Conservation (phyloP, 2,329 filamentous ascomycete genomes). For the Botrytis galanthina region DNA sequence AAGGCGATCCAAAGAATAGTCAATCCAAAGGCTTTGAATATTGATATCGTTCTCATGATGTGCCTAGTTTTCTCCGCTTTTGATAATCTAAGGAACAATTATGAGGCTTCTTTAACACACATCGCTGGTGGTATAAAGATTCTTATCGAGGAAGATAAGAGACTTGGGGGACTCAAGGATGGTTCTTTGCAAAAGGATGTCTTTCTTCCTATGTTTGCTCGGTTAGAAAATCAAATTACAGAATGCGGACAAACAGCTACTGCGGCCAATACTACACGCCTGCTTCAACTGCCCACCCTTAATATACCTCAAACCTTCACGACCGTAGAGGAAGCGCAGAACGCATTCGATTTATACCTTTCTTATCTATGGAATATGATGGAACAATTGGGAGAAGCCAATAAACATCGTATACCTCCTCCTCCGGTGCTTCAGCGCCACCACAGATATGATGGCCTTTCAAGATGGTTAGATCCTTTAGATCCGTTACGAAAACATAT, state of each 20-base stretch:
- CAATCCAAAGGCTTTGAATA: background rate
- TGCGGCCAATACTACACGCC: background rate
- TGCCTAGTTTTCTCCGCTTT: conserved; percentile 10
- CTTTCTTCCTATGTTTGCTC: conserved; percentile 14
- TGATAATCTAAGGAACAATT: conserved; percentile 6
- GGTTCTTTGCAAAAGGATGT: conserved; percentile 2
- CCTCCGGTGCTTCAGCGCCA: background rate
- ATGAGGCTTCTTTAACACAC: conserved; percentile 9
- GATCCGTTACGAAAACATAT: background rate
- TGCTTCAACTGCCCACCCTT: background rate
- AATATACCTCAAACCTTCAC: conserved; percentile 5
- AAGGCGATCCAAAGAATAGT: conserved; percentile 13
- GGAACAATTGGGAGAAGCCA: background rate
- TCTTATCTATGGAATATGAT: background rate
- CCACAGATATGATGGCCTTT: background rate
- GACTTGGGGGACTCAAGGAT: background rate
- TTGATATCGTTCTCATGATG: conserved; percentile 7
- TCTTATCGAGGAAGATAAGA: background rate
- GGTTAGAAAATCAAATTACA: conserved; percentile 12
- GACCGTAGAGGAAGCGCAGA: conserved; percentile 9
- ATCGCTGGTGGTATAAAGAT: conserved; percentile 15
- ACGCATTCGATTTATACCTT: background rate
- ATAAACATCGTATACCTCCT: background rate
- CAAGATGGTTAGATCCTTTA: background rate
- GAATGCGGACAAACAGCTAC: background rate